phyloP scores from a whole-genome alignment of 331 rosid genomes.

The Telfairia occidentalis region DNA sequence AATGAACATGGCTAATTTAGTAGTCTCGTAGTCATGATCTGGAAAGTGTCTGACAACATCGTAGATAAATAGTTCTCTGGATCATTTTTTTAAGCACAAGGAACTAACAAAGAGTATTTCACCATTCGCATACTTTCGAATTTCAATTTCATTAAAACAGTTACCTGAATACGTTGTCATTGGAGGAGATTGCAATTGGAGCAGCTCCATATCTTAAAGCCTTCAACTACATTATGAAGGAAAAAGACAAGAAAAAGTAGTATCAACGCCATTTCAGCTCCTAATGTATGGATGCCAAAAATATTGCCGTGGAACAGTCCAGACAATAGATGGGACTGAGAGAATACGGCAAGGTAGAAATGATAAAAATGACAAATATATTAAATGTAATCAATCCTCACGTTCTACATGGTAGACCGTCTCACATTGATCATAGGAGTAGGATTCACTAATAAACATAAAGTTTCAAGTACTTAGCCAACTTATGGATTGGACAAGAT shows the following conservation, averaged over 20 bases:
- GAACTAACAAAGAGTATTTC: not conserved
- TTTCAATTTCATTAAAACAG: not conserved
- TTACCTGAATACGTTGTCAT: constrained; percentile 35
- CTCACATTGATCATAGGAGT: not conserved
- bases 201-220: constrained; percentile 80
- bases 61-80: constrained; percentile 6
- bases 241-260: not conserved
- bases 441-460: not conserved
- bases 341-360: not conserved
- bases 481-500: not conserved
- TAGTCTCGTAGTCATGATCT: constrained; percentile 31
- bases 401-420: not conserved
- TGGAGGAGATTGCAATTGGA: constrained; percentile 38
- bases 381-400: not conserved
- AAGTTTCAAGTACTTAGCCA: not conserved
- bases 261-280: not conserved
- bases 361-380: not conserved
- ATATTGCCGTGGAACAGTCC: not conserved
- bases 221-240: constrained; percentile 41
- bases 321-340: not conserved
- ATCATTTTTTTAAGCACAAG: not conserved
- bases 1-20: constrained; percentile 45
- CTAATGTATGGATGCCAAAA: not conserved
- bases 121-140: not conserved
- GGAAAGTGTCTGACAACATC: constrained; percentile 30